phyloP scores from a whole-genome alignment of 1,284 basidiomycete species.

The Megacollybia platyphylla region DNA sequence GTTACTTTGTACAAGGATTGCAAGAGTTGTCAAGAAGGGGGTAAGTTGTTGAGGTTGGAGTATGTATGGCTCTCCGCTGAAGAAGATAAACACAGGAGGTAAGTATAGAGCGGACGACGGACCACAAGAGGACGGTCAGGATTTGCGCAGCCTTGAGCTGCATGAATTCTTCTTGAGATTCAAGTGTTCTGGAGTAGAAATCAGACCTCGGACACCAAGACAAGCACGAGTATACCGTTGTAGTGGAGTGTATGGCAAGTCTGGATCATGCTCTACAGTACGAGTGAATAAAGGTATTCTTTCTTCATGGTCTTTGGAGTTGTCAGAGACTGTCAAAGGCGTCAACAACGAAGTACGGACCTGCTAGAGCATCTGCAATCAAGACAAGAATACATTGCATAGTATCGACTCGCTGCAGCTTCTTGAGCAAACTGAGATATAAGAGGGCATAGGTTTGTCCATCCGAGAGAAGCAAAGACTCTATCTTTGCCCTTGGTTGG shows the following conservation, averaged over 20 bases:
- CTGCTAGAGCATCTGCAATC: conserved; percentile 81
- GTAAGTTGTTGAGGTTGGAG: conserved; percentile 46
- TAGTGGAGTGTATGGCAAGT: conserved; percentile 77
- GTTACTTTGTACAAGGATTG: conserved; percentile 48
- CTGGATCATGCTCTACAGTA: conserved; percentile 50
- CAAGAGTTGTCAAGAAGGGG: conserved; percentile 56
- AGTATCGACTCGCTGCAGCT: conserved; percentile 86
- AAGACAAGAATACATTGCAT: conserved; percentile 89
- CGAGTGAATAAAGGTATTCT: conserved; percentile 63
- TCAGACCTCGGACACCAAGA: conserved; percentile 6
- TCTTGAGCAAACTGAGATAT: conserved; percentile 86
- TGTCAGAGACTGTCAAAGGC: conserved; percentile 1
- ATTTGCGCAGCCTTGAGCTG: conserved; percentile 86
- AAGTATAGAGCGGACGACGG: conserved; percentile 10
- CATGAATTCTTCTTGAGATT: conserved; percentile 86
- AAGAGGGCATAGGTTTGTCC: conserved; percentile 78
- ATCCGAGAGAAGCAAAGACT: conserved; percentile 67
- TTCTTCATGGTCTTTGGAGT: conserved; percentile 53
- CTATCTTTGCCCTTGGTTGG: conserved; percentile 62
- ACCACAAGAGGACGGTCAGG: conserved; percentile 77
- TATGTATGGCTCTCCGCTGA: conserved; percentile 40
- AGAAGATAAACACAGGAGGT: not conserved
- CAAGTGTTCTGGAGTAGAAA: conserved; percentile 44
- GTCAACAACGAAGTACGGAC: conserved; percentile 23
- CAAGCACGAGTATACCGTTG: conserved; percentile 43